A percentile compares a stretch with the other conserved stretches of the same genome.
These are phyloP conservation scores for Lonicera japonica DNA, from an alignment of 129 eudicot species.

Conservation along the genomic window DNA sequence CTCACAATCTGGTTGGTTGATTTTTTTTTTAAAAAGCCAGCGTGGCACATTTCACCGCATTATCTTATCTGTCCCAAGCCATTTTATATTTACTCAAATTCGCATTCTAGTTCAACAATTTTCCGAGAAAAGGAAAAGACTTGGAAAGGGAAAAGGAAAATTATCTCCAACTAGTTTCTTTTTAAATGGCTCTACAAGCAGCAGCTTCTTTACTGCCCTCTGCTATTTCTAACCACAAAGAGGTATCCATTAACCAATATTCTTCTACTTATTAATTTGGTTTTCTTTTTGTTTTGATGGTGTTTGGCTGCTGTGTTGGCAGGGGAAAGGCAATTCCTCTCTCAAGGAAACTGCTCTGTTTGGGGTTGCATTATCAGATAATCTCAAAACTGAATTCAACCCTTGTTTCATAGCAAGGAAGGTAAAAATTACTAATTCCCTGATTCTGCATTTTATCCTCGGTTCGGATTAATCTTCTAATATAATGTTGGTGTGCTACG, in stretches of 20 bases:
- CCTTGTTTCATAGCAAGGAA: not conserved
- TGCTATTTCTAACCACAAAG: slow-evolving; percentile 56
- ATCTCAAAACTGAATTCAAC: slow-evolving; percentile 47
- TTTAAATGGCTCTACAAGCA: slow-evolving; percentile 77
- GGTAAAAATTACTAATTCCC: too few relatives aligned
- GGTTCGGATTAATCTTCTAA: too few relatives aligned
- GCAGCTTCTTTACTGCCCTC: slow-evolving; percentile 50
- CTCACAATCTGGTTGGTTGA: too few relatives aligned
- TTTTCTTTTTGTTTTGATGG: not conserved
- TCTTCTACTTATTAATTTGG: not conserved
- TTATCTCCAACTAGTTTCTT: not conserved
- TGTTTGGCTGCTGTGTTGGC: slow-evolving; percentile 15
- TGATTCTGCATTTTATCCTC: too few relatives aligned
- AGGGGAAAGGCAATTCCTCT: slow-evolving; percentile 48
- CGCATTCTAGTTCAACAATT: too few relatives aligned
- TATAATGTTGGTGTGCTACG: too few relatives aligned
- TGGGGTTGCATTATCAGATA: slow-evolving; percentile 45
- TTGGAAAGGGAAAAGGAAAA: not conserved
- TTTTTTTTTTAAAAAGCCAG: too few relatives aligned
- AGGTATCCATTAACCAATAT: slow-evolving; percentile 25
- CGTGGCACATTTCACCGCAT: too few relatives aligned
- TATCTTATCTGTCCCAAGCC: too few relatives aligned
- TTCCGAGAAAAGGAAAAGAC: too few relatives aligned
- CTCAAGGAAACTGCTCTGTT: slow-evolving; percentile 46
- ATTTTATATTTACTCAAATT: too few relatives aligned